phyloP scores from a whole-genome alignment of 75 land plant species.

The Sequoiadendron giganteum region DNA sequence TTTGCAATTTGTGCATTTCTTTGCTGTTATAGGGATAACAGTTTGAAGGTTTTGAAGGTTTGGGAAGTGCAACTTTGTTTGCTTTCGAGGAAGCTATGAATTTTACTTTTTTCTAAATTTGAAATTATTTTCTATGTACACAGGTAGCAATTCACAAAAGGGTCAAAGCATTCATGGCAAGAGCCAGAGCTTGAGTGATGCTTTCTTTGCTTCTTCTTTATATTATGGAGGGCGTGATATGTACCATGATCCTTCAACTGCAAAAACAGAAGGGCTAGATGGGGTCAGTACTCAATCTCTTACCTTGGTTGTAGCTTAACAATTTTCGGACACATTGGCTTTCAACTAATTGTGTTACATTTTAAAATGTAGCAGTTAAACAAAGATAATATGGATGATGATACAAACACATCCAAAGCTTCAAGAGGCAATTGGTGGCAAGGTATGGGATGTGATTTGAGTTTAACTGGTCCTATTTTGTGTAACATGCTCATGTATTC shows the following conservation, averaged over 20 bases:
- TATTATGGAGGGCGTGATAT: slow-evolving; percentile 8
- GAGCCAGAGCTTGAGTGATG: not conserved
- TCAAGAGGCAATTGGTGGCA: slow-evolving; percentile 12
- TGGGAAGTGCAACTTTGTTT: not conserved
- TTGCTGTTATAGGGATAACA: too few relatives aligned
- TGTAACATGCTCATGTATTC: not conserved
- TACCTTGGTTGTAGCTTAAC: not conserved
- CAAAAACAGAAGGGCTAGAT: not conserved
- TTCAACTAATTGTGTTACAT: not conserved
- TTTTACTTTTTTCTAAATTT: not conserved
- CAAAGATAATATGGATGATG: slow-evolving; percentile 1
- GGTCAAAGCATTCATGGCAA: not conserved
- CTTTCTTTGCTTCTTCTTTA: slow-evolving; percentile 11
- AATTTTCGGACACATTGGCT: not conserved
- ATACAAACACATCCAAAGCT: not conserved
- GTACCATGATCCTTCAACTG: not conserved
- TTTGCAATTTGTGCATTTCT: not conserved
- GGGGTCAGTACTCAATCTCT: not conserved
- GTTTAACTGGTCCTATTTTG: not conserved
- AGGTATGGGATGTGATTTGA: slow-evolving; percentile 2
- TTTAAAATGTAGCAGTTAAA: not conserved
- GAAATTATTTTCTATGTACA: not conserved
- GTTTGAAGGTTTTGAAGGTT: too few relatives aligned
- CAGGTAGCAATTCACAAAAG: not conserved
- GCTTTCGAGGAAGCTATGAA: not conserved